A percentile compares a stretch with the other conserved stretches of the same genome.
Evolutionary conservation across 179 eudicot genomes (phyloP).

Genomic region (Actinidia chinensis): DNA sequence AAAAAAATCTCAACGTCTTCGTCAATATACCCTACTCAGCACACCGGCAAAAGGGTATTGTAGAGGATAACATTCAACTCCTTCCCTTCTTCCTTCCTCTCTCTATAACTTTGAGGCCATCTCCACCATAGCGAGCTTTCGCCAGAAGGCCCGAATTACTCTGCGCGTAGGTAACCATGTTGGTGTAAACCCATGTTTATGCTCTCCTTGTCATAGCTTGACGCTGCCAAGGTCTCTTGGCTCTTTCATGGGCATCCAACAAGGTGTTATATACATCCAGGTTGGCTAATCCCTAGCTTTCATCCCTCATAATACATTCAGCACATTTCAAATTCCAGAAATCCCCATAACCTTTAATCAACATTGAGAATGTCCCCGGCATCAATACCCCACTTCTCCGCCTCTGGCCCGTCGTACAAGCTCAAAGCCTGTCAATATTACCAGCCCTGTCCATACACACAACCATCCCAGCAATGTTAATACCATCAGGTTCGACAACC

Average conservation of each 20-base stretch:
- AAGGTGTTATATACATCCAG: slow-evolving; percentile 54
- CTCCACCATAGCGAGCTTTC: slow-evolving; percentile 75
- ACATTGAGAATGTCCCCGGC: slow-evolving; percentile 63
- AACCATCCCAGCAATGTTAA: slow-evolving; percentile 79
- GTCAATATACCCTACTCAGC: slow-evolving; percentile 74
- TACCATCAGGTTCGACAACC: slow-evolving; percentile 72
- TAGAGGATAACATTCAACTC: slow-evolving; percentile 60
- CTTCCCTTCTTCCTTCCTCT: slow-evolving; percentile 70
- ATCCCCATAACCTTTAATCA: slow-evolving; percentile 69
- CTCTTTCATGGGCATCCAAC: slow-evolving; percentile 87
- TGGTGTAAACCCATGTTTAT: slow-evolving; percentile 49
- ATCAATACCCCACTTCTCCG: slow-evolving; percentile 72
- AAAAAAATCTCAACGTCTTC: slow-evolving; percentile 66
- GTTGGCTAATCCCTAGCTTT: slow-evolving; percentile 76
- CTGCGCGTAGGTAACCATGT: slow-evolving; percentile 74
- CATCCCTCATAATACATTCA: slow-evolving; percentile 92
- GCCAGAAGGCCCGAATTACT: slow-evolving; percentile 69
- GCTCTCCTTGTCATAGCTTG: slow-evolving; percentile 67
- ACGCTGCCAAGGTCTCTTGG: slow-evolving; percentile 94
- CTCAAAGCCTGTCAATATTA: slow-evolving; percentile 64
- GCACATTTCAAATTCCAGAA: slow-evolving; percentile 77
- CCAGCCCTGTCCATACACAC: slow-evolving; percentile 81
- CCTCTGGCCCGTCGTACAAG: slow-evolving; percentile 77
- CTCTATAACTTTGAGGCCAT: slow-evolving; percentile 67
- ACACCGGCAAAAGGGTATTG: slow-evolving; percentile 71